Percentiles rank a stretch among this genome's conserved stretches.
Evolutionary conservation across 1,139 yeast genomes (phyloP).

Genomic region (Pichia sp.): DNA sequence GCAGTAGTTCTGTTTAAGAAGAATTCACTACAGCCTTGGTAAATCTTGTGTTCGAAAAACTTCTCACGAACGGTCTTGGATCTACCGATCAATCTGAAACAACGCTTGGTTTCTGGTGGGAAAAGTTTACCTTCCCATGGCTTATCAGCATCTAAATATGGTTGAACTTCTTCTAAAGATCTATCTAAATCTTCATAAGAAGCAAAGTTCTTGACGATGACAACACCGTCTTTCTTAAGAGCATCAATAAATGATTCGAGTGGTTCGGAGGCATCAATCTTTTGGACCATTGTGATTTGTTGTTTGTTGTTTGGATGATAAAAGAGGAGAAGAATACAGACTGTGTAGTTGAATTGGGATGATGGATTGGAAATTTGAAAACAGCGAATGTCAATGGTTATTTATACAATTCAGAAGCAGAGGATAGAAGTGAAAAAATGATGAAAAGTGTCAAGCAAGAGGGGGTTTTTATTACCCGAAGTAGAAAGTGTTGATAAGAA

Average conservation of each 20-base stretch:
- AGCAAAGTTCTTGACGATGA: slow-evolving; percentile 20
- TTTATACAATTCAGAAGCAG: too few relatives aligned
- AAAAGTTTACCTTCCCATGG: slow-evolving; percentile 30
- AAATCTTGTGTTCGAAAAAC: slow-evolving; percentile 15
- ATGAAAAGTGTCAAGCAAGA: too few relatives aligned
- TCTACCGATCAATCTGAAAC: slow-evolving; percentile 23
- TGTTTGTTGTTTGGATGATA: not conserved
- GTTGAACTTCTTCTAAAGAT: slow-evolving; percentile 23
- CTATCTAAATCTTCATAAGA: slow-evolving; percentile 18
- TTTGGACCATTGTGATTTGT: slow-evolving; percentile 5
- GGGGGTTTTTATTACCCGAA: too few relatives aligned
- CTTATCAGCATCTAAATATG: slow-evolving; percentile 24
- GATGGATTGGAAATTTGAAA: too few relatives aligned
- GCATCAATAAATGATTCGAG: slow-evolving; percentile 18
- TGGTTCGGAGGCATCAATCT: slow-evolving; percentile 14
- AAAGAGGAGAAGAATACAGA: not conserved
- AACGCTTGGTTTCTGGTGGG: slow-evolving; percentile 28
- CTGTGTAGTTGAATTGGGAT: too few relatives aligned
- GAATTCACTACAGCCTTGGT: slow-evolving; percentile 18
- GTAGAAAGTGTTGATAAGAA: too few relatives aligned
- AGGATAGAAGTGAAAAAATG: too few relatives aligned
- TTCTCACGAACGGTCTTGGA: slow-evolving; percentile 23
- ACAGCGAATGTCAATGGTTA: too few relatives aligned
- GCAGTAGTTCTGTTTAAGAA: slow-evolving; percentile 15
- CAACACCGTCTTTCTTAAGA: slow-evolving; percentile 17